Base-by-base conservation (phyloP, 83 land plant genomes). In the Diphasiastrum complanatum region DNA sequence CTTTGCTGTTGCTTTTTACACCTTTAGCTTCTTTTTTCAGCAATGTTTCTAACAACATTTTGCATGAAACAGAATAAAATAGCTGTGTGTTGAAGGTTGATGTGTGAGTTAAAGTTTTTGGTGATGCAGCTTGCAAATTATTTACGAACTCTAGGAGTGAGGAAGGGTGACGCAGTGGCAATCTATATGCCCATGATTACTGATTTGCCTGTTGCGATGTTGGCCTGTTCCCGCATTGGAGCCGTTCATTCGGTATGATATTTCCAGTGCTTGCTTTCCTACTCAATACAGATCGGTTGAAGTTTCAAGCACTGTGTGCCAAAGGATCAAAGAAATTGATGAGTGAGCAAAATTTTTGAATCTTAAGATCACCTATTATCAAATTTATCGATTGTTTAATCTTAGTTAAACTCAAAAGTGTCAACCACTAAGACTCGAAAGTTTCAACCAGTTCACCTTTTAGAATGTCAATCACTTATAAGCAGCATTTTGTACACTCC, bases 221-320 rank as follows among this genome's bases (percentile, higher is more conserved):
- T 92, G 49, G 98, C 98, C 5, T 92, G 98, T 81, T 91, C 96
- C 58, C 96, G 98, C 16, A 92, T 92, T 75, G 98, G 98, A 36
- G 98, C 98, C 65, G 81, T 92, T 60, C 98, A 92, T 60, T 92
- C 98, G 75, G 98, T 92, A 77, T 38, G 71, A n/a, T n/a, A n/a
- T n/a, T n/a, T n/a, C n/a, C 51, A 12, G 51, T 49, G 20, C 51
- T 49, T 14, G 29, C 1, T 33, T 33, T 29, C 61, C 45, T 26
- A 8, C 5, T 33, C 10, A 0, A n/a, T 1, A 20, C 33, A 0
- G 25, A n/a, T 58, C 20, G 3, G 2, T 31, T 22, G 5, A 61
- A 1, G 18, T 1, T 62, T 43, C 28, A 12, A 2, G 34, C 16
- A 22, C 28, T 58, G 6, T 18, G 18, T 45, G 3, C 30, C 10